These are phyloP conservation scores for Jaltomata sinuosa DNA, from an alignment of 257 asterid species.

Conservation along the genomic window DNA sequence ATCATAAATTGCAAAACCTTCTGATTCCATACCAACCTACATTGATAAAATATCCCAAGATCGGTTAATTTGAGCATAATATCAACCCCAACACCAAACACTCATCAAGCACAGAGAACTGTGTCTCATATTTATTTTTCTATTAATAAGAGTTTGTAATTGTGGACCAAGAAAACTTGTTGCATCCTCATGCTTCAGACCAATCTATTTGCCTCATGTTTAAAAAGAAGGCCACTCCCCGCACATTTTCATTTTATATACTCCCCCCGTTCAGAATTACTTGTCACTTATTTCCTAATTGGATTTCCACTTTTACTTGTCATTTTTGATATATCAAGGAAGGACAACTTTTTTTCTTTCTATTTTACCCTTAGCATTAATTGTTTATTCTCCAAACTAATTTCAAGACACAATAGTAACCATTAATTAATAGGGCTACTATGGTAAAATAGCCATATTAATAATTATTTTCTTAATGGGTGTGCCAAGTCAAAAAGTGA, in stretches of 20 bases:
- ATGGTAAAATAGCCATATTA: too few relatives aligned
- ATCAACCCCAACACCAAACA: background rate
- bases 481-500: too few relatives aligned
- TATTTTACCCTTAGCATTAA: too few relatives aligned
- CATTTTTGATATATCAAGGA: too few relatives aligned
- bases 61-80: background rate
- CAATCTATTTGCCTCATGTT: background rate
- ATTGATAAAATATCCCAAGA: background rate
- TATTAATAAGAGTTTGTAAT: background rate
- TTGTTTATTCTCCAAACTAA: too few relatives aligned
- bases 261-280: too few relatives aligned
- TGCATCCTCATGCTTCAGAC: background rate
- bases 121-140: background rate
- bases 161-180: background rate
- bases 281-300: too few relatives aligned
- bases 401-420: too few relatives aligned
- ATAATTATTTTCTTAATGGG: too few relatives aligned
- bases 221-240: background rate
- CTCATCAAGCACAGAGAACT: background rate
- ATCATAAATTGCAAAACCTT: constrained; percentile 96
- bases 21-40: constrained; percentile 85
- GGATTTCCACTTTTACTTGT: too few relatives aligned
- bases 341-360: too few relatives aligned
- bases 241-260: background rate
- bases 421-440: too few relatives aligned